Base-by-base conservation (phyloP, 1,284 basidiomycete genomes). In the Trametes pubescens region DNA sequence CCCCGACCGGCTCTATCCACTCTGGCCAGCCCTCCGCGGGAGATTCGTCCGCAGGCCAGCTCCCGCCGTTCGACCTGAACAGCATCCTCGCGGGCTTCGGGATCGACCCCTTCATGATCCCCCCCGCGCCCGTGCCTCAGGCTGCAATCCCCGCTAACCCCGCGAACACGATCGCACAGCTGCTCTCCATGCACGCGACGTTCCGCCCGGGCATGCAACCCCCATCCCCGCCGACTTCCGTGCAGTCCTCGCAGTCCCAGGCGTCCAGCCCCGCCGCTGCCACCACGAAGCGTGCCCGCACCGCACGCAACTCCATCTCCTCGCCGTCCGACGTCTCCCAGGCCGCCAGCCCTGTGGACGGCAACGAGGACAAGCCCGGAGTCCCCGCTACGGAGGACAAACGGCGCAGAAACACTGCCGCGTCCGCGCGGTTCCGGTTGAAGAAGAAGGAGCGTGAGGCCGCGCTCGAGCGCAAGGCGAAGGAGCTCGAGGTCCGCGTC, bases 371-470 rank as follows among this genome's bases (percentile, higher is more conserved):
- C 35, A 76, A 78, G 78, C 68, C 47, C 68, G 75, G 55, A 1
- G 75, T 75, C 11, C 55, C 78, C 0, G 79, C 88, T 0, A 79
- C 90, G 1, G 95, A 97, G 76, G 95, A 97, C 81, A 99, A 99
- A 79, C 90, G 97, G 43, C 85, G 95, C 65, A 83, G 97, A 52
- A 99, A 99, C 78, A 99, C 97, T 0, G 95, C 95, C 21, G 97
- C 97, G 0, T 95, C 93, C 64, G 96, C 96, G n/a, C 92, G 97
- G 16, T 99, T 99, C 86, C 86, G 97, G 64, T 81, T 96, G 73
- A 99, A 99, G 87, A 99, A 99, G 86, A 99, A 99, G 85, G 95
- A 98, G 79, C 85, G 98, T 22, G 97, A 99, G 80, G 92, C 91
- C 16, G 95, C 95, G 11, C 82, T 99, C 18, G 97, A 99, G 79